Evolutionary conservation across 2,329 filamentous ascomycete species (phyloP), one percentile per base, ranked within the genome.

Genomic region (Aspergillus novofumigatus): DNA sequence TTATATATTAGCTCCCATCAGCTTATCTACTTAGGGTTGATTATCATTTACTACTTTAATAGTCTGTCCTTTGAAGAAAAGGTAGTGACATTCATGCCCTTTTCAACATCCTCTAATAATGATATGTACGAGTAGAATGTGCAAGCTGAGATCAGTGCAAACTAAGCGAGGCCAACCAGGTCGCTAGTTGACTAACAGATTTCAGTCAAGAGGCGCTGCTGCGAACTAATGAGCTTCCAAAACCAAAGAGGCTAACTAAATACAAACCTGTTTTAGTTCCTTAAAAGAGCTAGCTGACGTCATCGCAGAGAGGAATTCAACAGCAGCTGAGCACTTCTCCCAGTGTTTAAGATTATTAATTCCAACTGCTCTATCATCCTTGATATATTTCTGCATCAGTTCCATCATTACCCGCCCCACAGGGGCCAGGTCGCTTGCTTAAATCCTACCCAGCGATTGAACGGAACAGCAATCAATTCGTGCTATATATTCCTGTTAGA

Each of bases 331-430:
- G 35, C 14, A 54, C 28, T 14, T 38, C 51, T 4, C 25, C 60
- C 42, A 62, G 54, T 48, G 42, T 51, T 55, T 41, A 11, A 55
- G 48, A 63, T 70, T 63, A 45, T 72, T 64, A 23, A 72, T 63
- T 20, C 69, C 65, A 59, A 73, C 60, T 56, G 63, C 65, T 54
- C 66, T 61, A 61, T 72, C 64, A 49, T 68, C 64, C 60, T 71
- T 72, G 49, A 60, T 38, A 54, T 71, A 70, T 59, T 71, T 70
- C 56, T 71, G 61, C 64, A 72, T 71, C 45, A 71, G 61, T 57
- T 66, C 58, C 62, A 63, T 71, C 32, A 62, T 62, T 28, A 67
- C 68, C 26, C 41, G 52, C 49, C 64, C 57, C 28, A 71, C 56
- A 55, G 64, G 62, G 58, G 58, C 59, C 17, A 70, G 53, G 62